A percentile compares a stretch with the other conserved stretches of the same genome.
Conservation (phyloP, 306 rosid species). For the Quercus wislizeni region DNA sequence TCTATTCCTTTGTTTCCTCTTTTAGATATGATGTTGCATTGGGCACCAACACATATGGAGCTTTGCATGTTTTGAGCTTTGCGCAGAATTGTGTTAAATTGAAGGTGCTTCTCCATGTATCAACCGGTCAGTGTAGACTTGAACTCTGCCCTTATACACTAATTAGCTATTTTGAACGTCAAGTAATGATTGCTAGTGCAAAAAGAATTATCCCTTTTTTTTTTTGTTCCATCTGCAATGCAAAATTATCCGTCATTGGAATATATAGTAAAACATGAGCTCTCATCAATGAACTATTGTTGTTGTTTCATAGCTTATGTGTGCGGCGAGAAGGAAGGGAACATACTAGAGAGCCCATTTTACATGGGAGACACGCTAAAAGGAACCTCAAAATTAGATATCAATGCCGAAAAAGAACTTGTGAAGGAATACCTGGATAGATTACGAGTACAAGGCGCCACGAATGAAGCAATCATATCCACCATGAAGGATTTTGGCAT, state of each 20-base stretch:
- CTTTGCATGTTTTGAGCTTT: no score
- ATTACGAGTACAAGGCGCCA: conserved; percentile 2
- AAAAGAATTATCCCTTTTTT: not conserved
- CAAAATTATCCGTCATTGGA: no score
- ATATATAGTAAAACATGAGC: no score
- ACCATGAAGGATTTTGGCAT: conserved; percentile 38
- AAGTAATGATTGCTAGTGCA: not conserved
- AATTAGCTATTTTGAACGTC: no score
- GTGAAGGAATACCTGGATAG: conserved; percentile 13
- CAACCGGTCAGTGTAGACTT: no score
- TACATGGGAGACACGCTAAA: conserved; percentile 11
- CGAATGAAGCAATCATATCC: not conserved
- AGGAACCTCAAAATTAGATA: conserved; percentile 21
- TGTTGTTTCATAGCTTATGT: conserved; percentile 29
- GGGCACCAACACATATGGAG: no score
- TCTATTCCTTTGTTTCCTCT: no score
- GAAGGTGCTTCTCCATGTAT: no score
- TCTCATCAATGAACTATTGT: not conserved
- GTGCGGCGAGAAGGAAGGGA: conserved; percentile 13
- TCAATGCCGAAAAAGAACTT: conserved; percentile 22
- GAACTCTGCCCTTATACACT: no score
- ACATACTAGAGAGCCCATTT: conserved; percentile 22
- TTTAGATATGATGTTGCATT: no score
- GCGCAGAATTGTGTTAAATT: no score
- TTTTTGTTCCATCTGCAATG: not conserved